These are phyloP conservation scores for Hericium coralloides DNA, from an alignment of 768 basidiomycete genomes.

Conservation along the genomic window DNA sequence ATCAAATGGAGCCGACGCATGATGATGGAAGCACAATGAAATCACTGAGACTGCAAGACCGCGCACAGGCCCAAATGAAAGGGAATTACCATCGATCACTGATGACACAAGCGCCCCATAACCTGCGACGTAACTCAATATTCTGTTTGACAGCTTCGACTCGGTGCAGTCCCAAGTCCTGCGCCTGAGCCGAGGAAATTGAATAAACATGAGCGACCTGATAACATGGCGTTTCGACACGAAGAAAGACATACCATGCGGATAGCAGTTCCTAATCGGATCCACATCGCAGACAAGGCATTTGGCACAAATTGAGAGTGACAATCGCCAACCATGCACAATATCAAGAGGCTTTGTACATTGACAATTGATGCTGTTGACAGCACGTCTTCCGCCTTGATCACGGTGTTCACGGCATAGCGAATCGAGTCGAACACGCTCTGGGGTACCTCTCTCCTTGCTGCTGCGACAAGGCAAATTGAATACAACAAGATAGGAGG, in stretches of 20 bases:
- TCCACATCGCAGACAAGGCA: slow-evolving; percentile 79
- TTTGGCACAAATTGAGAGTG: slow-evolving; percentile 86
- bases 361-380: slow-evolving; percentile 81
- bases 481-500: slow-evolving; percentile 84
- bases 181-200: slow-evolving; percentile 48
- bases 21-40: not conserved
- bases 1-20: not conserved
- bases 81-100: slow-evolving; percentile 78
- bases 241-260: slow-evolving; percentile 63
- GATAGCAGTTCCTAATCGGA: slow-evolving; percentile 81
- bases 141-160: slow-evolving; percentile 80
- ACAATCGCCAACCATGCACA: slow-evolving; percentile 82
- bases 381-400: slow-evolving; percentile 86
- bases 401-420: slow-evolving; percentile 75
- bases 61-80: slow-evolving; percentile 2
- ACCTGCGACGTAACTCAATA: slow-evolving; percentile 77
- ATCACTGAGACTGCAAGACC: not conserved
- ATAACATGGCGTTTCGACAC: slow-evolving; percentile 5
- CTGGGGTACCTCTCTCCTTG: slow-evolving; percentile 76
- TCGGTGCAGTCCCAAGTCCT: slow-evolving; percentile 92
- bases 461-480: slow-evolving; percentile 88
- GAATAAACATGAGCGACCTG: slow-evolving; percentile 1
- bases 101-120: slow-evolving; percentile 95
- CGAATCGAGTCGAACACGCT: slow-evolving; percentile 86
- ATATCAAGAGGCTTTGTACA: slow-evolving; percentile 78